Evolutionary conservation across 352 stramenopile species (phyloP), one percentile per base, ranked within the genome.

Genomic region (Pythium sukuiense): DNA sequence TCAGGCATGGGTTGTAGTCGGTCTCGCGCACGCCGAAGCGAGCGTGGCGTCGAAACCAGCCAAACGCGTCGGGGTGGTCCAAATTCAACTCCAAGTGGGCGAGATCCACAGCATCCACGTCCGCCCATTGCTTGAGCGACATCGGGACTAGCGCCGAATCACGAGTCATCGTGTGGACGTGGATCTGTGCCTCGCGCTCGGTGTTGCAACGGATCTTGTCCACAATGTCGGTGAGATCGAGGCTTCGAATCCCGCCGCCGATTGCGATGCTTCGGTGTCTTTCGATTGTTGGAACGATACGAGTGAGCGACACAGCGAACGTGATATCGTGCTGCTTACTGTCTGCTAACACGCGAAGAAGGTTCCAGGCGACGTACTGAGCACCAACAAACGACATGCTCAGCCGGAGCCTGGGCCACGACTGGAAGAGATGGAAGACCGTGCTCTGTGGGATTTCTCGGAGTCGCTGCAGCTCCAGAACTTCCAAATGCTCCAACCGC

Each of bases 381-480:
- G 3, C 52, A 5, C 27, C 52, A 26, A 41, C 57, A 24, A 55
- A 63, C 18, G 57, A 63, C 24, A 48, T 32, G 3, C 37, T 48
- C 37, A 61, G 39, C n/a, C 30, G 41, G n/a, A 63, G 16, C 2
- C 41, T 55, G 5, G 30, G 4, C 20, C 30, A 33, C 7, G 7
- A 13, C 26, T 35, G 18, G 27, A 48, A n/a, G 16, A 63, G 57
- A 33, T 55, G n/a, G 18, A 32, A n/a, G 18, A n/a, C 29, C 16
- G 55, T 55, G 14, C 29, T 49, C n/a, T 55, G 16, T 6, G 46
- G 27, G 2, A 53, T 18, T n/a, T 49, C 18, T n/a, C 35, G 24
- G 26, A 65, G 24, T 29, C 59, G 20, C 18, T 65, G 59, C n/a
- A 65, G 35, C 26, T 65, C 59, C 7, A 65, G 32, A 13, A 59